Evolutionary conservation across 2,329 filamentous ascomycete species (phyloP), one percentile per base, ranked within the genome.

Genomic region (Colletotrichum lindemuthianum): DNA sequence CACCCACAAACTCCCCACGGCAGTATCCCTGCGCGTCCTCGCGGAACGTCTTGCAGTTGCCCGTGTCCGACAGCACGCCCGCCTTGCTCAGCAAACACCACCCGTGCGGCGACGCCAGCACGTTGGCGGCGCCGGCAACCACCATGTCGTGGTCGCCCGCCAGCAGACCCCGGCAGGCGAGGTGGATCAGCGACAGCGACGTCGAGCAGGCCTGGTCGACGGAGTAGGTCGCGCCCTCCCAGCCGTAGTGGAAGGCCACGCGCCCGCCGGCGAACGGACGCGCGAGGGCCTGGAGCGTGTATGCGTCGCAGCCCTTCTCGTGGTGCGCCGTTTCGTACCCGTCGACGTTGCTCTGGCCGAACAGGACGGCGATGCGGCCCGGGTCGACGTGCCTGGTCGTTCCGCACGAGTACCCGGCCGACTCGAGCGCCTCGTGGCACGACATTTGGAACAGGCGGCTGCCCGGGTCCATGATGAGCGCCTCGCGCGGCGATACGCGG

Each of bases 11-110:
- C 47, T 87, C 85, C 0, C 78, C 81, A 1, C 84, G 76, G 8
- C 78, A 82, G 66, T 86, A 87, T 0, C 85, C 85, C 57, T 83
- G 76, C 2, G 72, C 74, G 1, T 24, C 9, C 2, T 61, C 67
- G 33, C 76, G 75, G 45, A 77, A 79, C 0, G 76, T 68, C 59
- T 74, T 75, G 52, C 72, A 77, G 37, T 71, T 65, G 0, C 77
- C 77, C 0, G 73, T 73, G 5, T 69, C 66, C 56, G 71, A 75
- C 2, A 75, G 67, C 15, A 77, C 74, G 2, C 61, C 61, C 1
- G 60, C 68, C 3, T 52, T 68, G 12, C 69, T 68, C 2, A 74
- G 65, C 24, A 32, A 11, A 4, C 13, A 15, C 37, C 43, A 51
- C 6, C 34, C 36, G 13, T 59, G 49, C 5, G 60, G 60, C 4